Evolutionary conservation across 257 asterid genomes (phyloP), one percentile per base, ranked within the genome.

Genomic region (Solanum lignicaule): DNA sequence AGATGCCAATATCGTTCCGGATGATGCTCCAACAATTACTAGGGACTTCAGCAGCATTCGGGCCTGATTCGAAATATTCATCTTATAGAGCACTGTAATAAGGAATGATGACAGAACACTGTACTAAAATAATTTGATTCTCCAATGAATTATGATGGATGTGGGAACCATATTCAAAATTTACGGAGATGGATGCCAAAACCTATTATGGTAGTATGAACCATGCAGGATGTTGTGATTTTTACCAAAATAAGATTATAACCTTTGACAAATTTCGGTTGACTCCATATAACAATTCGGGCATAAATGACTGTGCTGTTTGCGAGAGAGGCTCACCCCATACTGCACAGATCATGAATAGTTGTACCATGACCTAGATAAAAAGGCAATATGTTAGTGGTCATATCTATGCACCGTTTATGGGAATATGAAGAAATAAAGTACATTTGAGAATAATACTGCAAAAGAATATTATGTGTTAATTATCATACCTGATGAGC

Each of bases 271-370:
- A 91, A 93, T 92, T 95, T 79, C 96, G 94, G 35, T 93, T 95
- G 69, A 92, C 95, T 92, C 98, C 99, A 91, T 93, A 93, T 82
- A 97, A 86, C 88, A 94, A 88, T 92, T 95, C 98, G 1, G 99
- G 99, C 97, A 97, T 93, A 92, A 94, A 97, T 41, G 99, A 93
- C 90, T 95, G 99, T 39, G 98, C 97, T 12, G 99, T 97, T 90
- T 95, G 99, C 83, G 99, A 97, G 78, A 97, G 98, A 88, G 99
- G 98, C 88, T 97, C 98, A 82, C 99, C 98, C 92, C 93, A 95
- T 82, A 97, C 98, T 16, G 99, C 85, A 90, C 98, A 97, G 92
- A 94, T 91, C 91, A 96, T 88, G 89, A 91, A 95, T 85, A 97
- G 86, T 88, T 97, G 99, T 88, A 97, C 93, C 98, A 95, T 95